These are phyloP conservation scores for Diaporthe vaccinii DNA, from an alignment of 2,329 filamentous ascomycete genomes.

Conservation along the genomic window DNA sequence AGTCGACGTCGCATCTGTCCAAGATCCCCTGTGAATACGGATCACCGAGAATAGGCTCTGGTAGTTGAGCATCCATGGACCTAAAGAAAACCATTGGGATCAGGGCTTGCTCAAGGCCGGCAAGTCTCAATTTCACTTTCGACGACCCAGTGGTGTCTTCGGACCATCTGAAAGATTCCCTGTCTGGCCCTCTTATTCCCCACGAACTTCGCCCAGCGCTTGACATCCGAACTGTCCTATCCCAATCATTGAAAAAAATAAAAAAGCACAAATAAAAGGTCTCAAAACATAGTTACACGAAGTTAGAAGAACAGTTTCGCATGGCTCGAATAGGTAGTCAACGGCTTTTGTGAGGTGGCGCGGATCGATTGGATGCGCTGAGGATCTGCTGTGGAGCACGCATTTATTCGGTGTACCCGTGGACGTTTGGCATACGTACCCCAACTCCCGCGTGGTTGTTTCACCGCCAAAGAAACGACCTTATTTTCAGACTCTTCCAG, in stretches of 20 bases:
- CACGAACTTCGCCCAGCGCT: background rate
- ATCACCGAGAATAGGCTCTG: constrained; percentile 35
- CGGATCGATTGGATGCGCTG: too few species aligned
- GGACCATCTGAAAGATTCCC: background rate
- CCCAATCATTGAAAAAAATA: background rate
- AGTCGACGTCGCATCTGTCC: constrained; percentile 30
- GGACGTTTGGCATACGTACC: background rate
- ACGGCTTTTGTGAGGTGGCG: background rate
- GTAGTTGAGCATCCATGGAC: constrained; percentile 25
- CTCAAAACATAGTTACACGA: background rate
- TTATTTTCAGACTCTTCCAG: background rate
- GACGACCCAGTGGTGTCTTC: background rate
- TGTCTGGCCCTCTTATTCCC: background rate
- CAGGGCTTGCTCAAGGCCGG: constrained; percentile 7
- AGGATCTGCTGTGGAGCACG: background rate
- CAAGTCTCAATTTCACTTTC: constrained; percentile 3
- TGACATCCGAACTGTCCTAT: background rate
- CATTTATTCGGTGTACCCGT: background rate
- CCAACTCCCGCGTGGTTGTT: background rate
- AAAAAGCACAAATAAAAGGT: background rate
- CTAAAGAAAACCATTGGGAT: constrained; percentile 25
- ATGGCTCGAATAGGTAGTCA: too few species aligned
- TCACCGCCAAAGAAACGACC: background rate
- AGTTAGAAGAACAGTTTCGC: background rate
- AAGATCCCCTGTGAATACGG: constrained; percentile 29